These are phyloP conservation scores for Rubroboletus satanas DNA, from an alignment of 768 basidiomycete species.

Conservation along the genomic window DNA sequence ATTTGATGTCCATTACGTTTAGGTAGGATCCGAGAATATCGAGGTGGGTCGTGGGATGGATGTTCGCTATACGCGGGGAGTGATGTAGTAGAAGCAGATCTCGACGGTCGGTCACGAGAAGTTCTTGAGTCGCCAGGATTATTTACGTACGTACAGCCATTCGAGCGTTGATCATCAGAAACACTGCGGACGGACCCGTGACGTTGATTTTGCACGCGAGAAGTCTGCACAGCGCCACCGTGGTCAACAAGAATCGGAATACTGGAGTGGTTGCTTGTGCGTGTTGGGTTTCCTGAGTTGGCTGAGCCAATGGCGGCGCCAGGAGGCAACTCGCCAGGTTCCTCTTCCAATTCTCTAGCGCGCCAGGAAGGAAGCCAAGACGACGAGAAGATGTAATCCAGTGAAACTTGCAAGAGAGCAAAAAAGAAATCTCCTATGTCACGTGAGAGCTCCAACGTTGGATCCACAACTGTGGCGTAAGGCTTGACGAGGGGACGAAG, in stretches of 20 bases:
- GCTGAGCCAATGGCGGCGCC: neutral
- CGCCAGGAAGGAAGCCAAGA: constrained; percentile 28
- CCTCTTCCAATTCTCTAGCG: constrained; percentile 11
- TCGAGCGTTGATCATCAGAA: constrained; percentile 14
- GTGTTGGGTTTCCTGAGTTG: constrained; percentile 1
- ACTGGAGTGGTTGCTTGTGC: constrained; percentile 6
- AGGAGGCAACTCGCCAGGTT: constrained; percentile 1
- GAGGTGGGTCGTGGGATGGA: constrained; percentile 17
- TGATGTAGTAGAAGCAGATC: constrained; percentile 17
- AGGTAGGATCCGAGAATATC: constrained; percentile 22
- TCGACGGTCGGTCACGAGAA: constrained; percentile 9
- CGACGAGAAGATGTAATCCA: constrained; percentile 33
- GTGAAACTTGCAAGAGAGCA: constrained; percentile 38
- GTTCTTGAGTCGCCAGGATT: neutral
- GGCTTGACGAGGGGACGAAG: constrained; percentile 78
- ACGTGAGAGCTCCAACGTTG: constrained; percentile 54
- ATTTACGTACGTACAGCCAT: neutral
- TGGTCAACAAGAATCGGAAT: constrained; percentile 14
- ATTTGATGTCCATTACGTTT: constrained; percentile 39
- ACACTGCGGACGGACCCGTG: constrained; percentile 16
- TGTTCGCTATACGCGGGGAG: constrained; percentile 26
- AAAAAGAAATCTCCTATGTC: constrained; percentile 63
- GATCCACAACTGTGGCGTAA: constrained; percentile 63
- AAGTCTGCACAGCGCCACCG: constrained; percentile 2
- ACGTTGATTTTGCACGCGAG: constrained; percentile 6